Evolutionary conservation across 805 yeast species (phyloP), one percentile per base, ranked within the genome.

Genomic region (Barnettozyma salicaria): DNA sequence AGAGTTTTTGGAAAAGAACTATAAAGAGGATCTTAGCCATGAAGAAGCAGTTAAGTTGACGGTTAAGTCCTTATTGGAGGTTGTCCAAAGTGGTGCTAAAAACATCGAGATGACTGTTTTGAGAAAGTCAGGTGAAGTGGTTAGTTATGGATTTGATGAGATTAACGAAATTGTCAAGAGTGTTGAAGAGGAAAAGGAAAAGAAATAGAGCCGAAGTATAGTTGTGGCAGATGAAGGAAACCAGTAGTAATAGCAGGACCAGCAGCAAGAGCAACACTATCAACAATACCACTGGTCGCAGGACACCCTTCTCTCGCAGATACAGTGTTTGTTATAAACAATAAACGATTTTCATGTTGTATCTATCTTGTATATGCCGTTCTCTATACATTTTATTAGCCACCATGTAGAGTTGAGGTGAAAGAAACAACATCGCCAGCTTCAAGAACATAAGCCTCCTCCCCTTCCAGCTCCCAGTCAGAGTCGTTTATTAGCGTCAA

Each of bases 31-130:
- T 9, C 73, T 79, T 63, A 67, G 72, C 35, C 86, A 78, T 45
- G 77, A 77, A 24, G 81, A 76, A 26, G 81, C 96, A 17, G 68
- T 89, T 39, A 77, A 77, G 50, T 76, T 92, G 53, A 78, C 97
- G 3, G 78, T 92, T 34, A 85, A 84, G 65, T 78, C 95, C 13
- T 69, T 92, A 50, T 70, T 92, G 51, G 98, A 92, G 61, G 97
- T 92, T 34, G 98, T 92, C 18, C 97, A 92, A 66, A 89, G 97
- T 3, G 98, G 98, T 28, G 94, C 97, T 30, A 85, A 86, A 59
- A 92, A 92, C 61, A 89, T 92, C 56, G 98, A 92, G 64, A 78
- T 92, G 34, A 83, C 94, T 4, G 80, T 92, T 26, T 77, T 90
- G 74, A 76, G 75, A 44, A 84, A 96, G 21, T 77, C 75, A 36